phyloP scores from a whole-genome alignment of 768 basidiomycete genomes.

The Termitomyces sp. region DNA sequence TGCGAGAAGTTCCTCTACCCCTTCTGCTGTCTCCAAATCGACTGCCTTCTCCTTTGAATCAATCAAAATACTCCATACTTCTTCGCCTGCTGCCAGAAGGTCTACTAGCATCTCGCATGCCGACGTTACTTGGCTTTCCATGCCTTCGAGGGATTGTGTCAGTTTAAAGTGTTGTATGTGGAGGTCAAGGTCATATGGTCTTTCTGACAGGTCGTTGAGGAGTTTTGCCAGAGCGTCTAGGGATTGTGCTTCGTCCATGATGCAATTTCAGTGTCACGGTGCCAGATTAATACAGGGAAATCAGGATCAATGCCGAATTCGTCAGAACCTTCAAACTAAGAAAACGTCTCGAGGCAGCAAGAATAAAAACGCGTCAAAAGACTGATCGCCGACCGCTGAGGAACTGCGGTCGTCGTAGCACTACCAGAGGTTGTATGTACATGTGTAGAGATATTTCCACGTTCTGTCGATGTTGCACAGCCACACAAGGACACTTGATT shows the following conservation, averaged over 20 bases:
- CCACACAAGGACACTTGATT: no score
- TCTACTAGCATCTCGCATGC: constrained; percentile 68
- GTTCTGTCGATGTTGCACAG: no score
- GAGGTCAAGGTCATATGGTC: constrained; percentile 57
- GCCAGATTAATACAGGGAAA: no score
- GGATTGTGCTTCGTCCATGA: constrained; percentile 56
- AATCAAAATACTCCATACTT: constrained; percentile 74
- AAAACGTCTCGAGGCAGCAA: constrained; percentile 28
- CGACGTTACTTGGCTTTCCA: constrained; percentile 54
- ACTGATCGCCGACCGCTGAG: not conserved
- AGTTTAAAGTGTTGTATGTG: constrained; percentile 69
- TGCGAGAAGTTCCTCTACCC: constrained; percentile 52
- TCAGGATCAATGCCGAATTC: not conserved
- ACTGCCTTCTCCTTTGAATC: constrained; percentile 46
- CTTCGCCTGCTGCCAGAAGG: constrained; percentile 61
- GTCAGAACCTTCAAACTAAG: not conserved
- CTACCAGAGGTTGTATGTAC: no score
- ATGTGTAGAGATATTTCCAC: no score
- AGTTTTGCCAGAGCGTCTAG: constrained; percentile 63
- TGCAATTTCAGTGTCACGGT: not conserved
- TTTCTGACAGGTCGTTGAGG: constrained; percentile 54
- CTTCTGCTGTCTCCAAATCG: constrained; percentile 49
- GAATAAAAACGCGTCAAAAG: constrained; percentile 19
- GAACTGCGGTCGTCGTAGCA: no score
- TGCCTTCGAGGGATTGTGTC: constrained; percentile 48